These are phyloP conservation scores for Pinus tabuliformis DNA, from an alignment of 75 land plant species.

Conservation along the genomic window DNA sequence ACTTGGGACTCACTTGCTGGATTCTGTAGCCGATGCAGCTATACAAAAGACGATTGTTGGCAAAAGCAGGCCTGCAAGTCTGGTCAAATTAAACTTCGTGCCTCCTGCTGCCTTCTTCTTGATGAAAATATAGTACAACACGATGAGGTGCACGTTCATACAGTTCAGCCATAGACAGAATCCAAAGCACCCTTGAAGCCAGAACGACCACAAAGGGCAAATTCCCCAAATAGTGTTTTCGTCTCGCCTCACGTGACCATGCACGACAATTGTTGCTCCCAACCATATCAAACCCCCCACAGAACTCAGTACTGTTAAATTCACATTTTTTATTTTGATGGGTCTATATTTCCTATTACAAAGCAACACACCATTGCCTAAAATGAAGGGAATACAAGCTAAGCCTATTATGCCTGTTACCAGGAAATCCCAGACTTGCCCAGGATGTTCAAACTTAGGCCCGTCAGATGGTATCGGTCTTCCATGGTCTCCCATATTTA, in stretches of 20 bases:
- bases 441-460: background rate
- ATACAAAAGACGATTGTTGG: constrained; percentile 19
- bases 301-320: constrained; percentile 29
- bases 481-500: no score
- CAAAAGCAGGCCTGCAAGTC: constrained; percentile 6
- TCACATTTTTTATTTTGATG: constrained; percentile 19
- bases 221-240: background rate
- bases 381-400: constrained; percentile 26
- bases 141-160: constrained; percentile 13
- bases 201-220: constrained; percentile 27
- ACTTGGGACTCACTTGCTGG: constrained; percentile 11
- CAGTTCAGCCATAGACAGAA: constrained; percentile 33
- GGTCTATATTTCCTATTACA: constrained; percentile 19
- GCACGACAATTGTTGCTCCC: constrained; percentile 20
- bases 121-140: constrained; percentile 13
- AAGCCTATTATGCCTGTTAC: constrained; percentile 8
- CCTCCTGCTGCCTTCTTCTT: constrained; percentile 1
- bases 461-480: no score
- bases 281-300: constrained; percentile 35
- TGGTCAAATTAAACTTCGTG: constrained; percentile 4
- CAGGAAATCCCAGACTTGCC: constrained; percentile 14
- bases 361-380: constrained; percentile 19
- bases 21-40: background rate
- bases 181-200: constrained; percentile 28
- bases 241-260: constrained; percentile 11